phyloP scores from a whole-genome alignment of 306 rosid genomes.

The Casuarina cunninghamiana region DNA sequence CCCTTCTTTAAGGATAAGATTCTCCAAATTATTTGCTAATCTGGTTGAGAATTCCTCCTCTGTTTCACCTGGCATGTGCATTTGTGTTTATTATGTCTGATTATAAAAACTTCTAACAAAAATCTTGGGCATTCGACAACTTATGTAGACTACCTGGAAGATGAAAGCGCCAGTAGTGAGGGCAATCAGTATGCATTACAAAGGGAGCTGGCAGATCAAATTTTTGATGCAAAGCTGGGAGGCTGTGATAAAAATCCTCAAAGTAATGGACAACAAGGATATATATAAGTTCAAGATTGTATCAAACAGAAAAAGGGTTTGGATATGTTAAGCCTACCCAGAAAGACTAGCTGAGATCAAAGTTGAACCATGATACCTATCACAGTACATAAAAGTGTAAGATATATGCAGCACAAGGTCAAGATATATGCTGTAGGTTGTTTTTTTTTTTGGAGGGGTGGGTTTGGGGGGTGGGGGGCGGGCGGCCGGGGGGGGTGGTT shows the following conservation, averaged over 20 bases:
- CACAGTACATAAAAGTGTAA: slow-evolving; percentile 24
- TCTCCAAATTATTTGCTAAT: slow-evolving; percentile 81
- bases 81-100: slow-evolving; percentile 23
- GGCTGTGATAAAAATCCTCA: slow-evolving; percentile 47
- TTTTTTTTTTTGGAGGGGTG: too few species aligned
- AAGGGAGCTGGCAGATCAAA: slow-evolving; percentile 97
- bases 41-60: slow-evolving; percentile 93
- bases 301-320: neutral
- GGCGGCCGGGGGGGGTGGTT: too few species aligned
- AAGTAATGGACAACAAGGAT: slow-evolving; percentile 18
- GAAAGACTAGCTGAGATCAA: slow-evolving; percentile 90
- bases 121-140: slow-evolving; percentile 16
- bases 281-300: slow-evolving; percentile 2
- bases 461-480: too few species aligned
- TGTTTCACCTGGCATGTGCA: slow-evolving; percentile 74
- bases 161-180: slow-evolving; percentile 95
- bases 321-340: slow-evolving; percentile 53
- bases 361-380: slow-evolving; percentile 96
- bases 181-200: slow-evolving; percentile 92
- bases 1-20: slow-evolving; percentile 85
- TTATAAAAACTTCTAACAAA: slow-evolving; percentile 9
- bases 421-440: neutral
- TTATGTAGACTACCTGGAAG: slow-evolving; percentile 71
- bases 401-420: slow-evolving; percentile 21
- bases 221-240: slow-evolving; percentile 85